Conservation (phyloP, 306 rosid species). For the Acacia confusa region DNA sequence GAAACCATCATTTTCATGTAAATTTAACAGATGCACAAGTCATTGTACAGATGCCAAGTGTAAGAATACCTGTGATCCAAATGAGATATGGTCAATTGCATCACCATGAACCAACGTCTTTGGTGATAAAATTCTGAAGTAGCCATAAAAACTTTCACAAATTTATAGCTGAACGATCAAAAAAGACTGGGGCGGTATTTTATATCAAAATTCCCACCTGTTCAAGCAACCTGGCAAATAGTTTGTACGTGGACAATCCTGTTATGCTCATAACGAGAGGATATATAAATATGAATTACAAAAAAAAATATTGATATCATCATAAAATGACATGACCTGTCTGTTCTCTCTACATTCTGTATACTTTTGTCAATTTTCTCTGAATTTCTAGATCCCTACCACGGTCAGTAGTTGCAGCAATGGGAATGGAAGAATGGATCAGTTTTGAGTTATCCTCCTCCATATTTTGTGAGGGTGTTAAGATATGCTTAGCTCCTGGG, state of each 20-base stretch:
- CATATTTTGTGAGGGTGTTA: conserved; percentile 50
- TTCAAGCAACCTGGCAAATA: conserved; percentile 17
- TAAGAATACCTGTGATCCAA: conserved; percentile 24
- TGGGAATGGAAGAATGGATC: conserved; percentile 57
- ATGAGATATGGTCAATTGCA: conserved; percentile 11
- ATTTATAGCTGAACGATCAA: neutral
- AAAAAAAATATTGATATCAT: conserved; percentile 8
- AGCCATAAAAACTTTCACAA: conserved; percentile 1
- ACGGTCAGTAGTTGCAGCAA: conserved; percentile 42
- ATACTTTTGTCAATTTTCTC: conserved; percentile 52
- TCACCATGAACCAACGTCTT: conserved; percentile 2
- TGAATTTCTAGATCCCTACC: conserved; percentile 48
- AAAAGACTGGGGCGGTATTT: neutral
- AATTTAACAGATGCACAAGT: neutral
- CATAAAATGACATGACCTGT: conserved; percentile 28
- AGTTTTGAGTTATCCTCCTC: conserved; percentile 53
- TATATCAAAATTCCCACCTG: conserved; percentile 19
- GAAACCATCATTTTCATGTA: conserved; percentile 2
- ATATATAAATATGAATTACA: neutral
- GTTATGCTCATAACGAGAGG: conserved; percentile 8
- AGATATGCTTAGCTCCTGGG: conserved; percentile 68
- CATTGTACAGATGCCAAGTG: conserved; percentile 23
- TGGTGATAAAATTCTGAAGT: conserved; percentile 16
- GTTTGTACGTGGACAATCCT: conserved; percentile 23
- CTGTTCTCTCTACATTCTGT: conserved; percentile 54